Base-by-base conservation (phyloP, 768 basidiomycete genomes). In the Podaxis carcinomalis region DNA sequence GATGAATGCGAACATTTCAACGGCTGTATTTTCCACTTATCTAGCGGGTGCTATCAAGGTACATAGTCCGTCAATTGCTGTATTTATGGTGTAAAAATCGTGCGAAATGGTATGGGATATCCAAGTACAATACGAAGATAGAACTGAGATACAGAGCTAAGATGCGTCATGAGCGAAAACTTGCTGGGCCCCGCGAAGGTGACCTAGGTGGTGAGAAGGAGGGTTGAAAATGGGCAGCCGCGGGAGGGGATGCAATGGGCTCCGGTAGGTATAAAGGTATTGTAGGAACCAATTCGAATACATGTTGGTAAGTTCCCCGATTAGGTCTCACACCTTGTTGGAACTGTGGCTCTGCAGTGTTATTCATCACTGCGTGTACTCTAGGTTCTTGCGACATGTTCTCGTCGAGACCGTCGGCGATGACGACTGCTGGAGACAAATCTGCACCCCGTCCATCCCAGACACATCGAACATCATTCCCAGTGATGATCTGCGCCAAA, bases 311-410 rank as follows among this genome's bases (percentile, higher is more conserved):
- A 14, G 83, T 73, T 28, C 84, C 80, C 9, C 87, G 79, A 27
- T 72, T 67, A 25, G 70, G 66, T 52, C 75, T 69, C 11, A 77
- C 77, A 16, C 74, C 70, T 50, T 79, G 68, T 40, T 75, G 78
- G 4, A 71, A 65, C 0, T 82, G 77, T 13, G 72, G 67, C 57
- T 81, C 83, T 1, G 44, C 2, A 19, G 77, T 71, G 1, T 84
- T 79, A 49, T 87, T 88, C 86, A 92, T 90, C 32, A 95, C 92
- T 5, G 86, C 90, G 64, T 97, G 95, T 16, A 97, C 85, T 40
- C 86, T 84, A 2, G 93, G 85, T 62, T 95, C 93, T 67, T 91
- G 91, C 39, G 81, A 80, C 69, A 86, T 82, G 11, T 79, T 84
- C 71, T 70, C 90, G 74, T 74, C 73, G 25, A 67, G 63, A 28